Percentiles rank a stretch among this genome's conserved stretches.
Evolutionary conservation across 768 basidiomycete genomes (phyloP).

Genomic region (Kwoniella dejecticola): DNA sequence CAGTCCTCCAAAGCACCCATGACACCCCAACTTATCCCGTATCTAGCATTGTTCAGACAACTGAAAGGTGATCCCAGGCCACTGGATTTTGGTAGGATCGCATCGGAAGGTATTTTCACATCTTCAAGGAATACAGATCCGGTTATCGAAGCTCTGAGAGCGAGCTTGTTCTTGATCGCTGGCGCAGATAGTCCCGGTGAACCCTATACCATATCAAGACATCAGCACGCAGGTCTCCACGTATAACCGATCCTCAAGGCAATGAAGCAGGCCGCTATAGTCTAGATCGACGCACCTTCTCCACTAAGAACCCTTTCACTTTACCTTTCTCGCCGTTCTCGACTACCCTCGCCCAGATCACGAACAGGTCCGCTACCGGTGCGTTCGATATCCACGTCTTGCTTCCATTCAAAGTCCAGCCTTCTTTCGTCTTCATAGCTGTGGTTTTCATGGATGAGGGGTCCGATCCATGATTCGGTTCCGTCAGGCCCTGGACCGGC

Average conservation of each 20-base stretch:
- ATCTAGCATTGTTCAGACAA: slow-evolving; percentile 88
- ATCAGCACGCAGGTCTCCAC: no score
- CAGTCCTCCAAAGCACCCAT: slow-evolving; percentile 97
- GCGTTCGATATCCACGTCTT: slow-evolving; percentile 99
- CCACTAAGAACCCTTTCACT: slow-evolving; percentile 84
- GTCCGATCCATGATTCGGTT: slow-evolving; percentile 96
- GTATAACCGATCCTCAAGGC: no score
- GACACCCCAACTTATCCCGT: slow-evolving; percentile 89
- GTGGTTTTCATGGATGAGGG: slow-evolving; percentile 97
- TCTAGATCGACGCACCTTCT: slow-evolving; percentile 72
- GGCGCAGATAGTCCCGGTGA: slow-evolving; percentile 79
- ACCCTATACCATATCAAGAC: slow-evolving; percentile 60
- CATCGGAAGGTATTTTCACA: slow-evolving; percentile 72
- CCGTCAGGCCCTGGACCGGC: slow-evolving; percentile 86
- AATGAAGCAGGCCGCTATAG: no score
- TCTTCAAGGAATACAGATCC: slow-evolving; percentile 80
- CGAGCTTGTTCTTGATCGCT: slow-evolving; percentile 88
- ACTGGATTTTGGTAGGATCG: slow-evolving; percentile 73
- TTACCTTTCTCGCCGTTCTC: slow-evolving; percentile 59
- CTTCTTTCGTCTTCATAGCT: slow-evolving; percentile 78
- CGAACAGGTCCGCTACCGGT: slow-evolving; percentile 87
- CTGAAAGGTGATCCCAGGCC: slow-evolving; percentile 86
- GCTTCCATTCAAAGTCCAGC: slow-evolving; percentile 81
- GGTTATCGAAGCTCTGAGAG: slow-evolving; percentile 69
- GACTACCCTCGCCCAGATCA: slow-evolving; percentile 77